Percentiles rank a stretch among this genome's conserved stretches.
Evolutionary conservation across 2,329 filamentous ascomycete genomes (phyloP).

Genomic region (Dactylella cylindrospora): DNA sequence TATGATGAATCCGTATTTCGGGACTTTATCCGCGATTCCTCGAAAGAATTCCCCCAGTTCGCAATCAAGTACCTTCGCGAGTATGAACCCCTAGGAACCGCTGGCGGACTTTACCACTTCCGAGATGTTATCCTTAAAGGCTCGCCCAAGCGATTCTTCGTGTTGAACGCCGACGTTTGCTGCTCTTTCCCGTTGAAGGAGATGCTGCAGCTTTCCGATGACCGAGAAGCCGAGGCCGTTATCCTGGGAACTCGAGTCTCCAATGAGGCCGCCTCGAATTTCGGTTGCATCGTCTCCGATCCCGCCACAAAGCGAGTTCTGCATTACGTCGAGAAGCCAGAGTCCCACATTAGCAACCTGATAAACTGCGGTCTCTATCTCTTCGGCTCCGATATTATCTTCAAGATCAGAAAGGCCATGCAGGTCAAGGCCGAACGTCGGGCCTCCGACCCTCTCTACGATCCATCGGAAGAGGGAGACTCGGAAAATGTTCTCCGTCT

Average conservation of each 20-base stretch:
- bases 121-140: constrained; percentile 97
- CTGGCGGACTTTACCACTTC: constrained; percentile 97
- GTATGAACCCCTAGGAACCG: constrained; percentile 93
- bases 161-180: constrained; percentile 97
- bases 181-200: constrained; percentile 95
- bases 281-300: constrained; percentile 96
- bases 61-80: constrained; percentile 94
- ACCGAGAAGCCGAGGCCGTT: constrained; percentile 93
- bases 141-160: constrained; percentile 90
- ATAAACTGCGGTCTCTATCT: constrained; percentile 99
- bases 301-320: constrained; percentile 90
- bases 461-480: constrained; percentile 66
- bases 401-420: constrained; percentile 88
- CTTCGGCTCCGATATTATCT: constrained; percentile 94
- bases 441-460: constrained; percentile 91
- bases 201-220: constrained; percentile 91
- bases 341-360: constrained; percentile 94
- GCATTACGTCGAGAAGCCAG: constrained; percentile 98
- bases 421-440: constrained; percentile 91
- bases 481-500: constrained; percentile 87
- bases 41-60: constrained; percentile 80
- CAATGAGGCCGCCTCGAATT: constrained; percentile 90
- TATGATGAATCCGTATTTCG: constrained; percentile 97
- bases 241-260: constrained; percentile 90
- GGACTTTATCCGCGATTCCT: constrained; percentile 93